A percentile compares a stretch with the other conserved stretches of the same genome.
phyloP scores from a whole-genome alignment of 257 asterid species.

The Osmanthus fragrans region DNA sequence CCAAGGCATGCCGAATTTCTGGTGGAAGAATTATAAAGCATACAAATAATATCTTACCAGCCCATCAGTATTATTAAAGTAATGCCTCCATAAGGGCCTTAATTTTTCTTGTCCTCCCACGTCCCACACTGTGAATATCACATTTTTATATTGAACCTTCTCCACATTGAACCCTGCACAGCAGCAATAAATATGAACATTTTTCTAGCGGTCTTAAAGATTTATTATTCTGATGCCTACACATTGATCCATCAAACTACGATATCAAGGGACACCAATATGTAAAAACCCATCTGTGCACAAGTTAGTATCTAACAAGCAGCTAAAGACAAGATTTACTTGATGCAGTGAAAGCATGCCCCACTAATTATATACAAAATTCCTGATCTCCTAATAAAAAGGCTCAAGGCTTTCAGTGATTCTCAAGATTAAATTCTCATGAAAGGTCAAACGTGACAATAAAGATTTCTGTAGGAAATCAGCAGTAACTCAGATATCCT shows the following conservation, averaged over 20 bases:
- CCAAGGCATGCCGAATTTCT: background rate
- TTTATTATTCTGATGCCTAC: conserved; percentile 6
- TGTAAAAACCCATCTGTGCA: background rate
- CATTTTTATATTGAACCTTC: conserved; percentile 95
- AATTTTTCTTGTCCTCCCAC: conserved; percentile 96
- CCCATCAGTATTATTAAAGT: conserved; percentile 92
- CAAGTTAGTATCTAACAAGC: conserved; percentile 12
- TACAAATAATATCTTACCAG: conserved; percentile 54
- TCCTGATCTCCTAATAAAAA: conserved; percentile 9
- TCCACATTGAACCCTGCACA: conserved; percentile 93
- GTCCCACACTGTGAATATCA: conserved; percentile 95
- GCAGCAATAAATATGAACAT: conserved; percentile 28
- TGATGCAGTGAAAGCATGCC: background rate
- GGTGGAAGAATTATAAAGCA: background rate
- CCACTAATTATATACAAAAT: conserved; percentile 8
- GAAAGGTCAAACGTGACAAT: background rate
- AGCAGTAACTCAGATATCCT: background rate
- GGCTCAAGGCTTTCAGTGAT: background rate
- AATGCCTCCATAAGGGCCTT: conserved; percentile 98
- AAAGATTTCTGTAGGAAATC: background rate
- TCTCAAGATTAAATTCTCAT: background rate
- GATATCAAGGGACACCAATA: conserved; percentile 14
- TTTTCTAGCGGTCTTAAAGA: conserved; percentile 15
- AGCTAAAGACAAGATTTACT: background rate
- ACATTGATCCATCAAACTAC: background rate